Evolutionary conservation across 495 filamentous ascomycete species (phyloP).

Genomic region (Tuber magnatum): DNA sequence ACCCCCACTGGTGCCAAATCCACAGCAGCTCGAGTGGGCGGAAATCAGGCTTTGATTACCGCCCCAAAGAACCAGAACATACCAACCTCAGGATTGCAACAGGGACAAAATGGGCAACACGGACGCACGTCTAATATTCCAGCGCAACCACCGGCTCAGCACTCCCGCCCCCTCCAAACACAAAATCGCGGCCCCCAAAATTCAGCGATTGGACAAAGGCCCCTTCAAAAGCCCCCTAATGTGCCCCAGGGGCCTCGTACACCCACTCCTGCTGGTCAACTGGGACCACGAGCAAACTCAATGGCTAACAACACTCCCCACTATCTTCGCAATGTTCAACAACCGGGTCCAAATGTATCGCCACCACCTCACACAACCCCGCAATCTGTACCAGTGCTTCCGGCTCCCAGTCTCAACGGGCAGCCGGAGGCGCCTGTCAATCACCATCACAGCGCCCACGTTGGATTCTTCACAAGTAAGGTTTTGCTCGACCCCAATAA

Average conservation of each 20-base stretch:
- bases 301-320: slow-evolving; percentile 6
- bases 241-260: slow-evolving; percentile 19
- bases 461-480: slow-evolving; percentile 38
- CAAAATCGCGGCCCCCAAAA: slow-evolving; percentile 19
- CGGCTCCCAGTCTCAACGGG: slow-evolving; percentile 20
- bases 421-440: slow-evolving; percentile 29
- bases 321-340: slow-evolving; percentile 27
- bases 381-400: slow-evolving; percentile 15
- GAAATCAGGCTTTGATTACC: slow-evolving; percentile 4
- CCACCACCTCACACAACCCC: slow-evolving; percentile 13
- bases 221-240: slow-evolving; percentile 21
- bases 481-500: slow-evolving; percentile 30
- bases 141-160: slow-evolving; percentile 13
- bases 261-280: slow-evolving; percentile 22
- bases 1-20: slow-evolving; percentile 12
- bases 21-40: slow-evolving; percentile 1
- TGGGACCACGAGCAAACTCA: slow-evolving; percentile 21
- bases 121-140: slow-evolving; percentile 11
- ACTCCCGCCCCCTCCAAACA: slow-evolving; percentile 5
- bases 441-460: slow-evolving; percentile 17
- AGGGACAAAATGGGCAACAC: slow-evolving; percentile 27
- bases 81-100: slow-evolving; percentile 22
- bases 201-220: slow-evolving; percentile 19
- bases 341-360: slow-evolving; percentile 17
- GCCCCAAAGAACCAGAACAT: slow-evolving; percentile 14